Conservation (phyloP, 495 filamentous ascomycete species). For the Aspergillus carlsbadensis region DNA sequence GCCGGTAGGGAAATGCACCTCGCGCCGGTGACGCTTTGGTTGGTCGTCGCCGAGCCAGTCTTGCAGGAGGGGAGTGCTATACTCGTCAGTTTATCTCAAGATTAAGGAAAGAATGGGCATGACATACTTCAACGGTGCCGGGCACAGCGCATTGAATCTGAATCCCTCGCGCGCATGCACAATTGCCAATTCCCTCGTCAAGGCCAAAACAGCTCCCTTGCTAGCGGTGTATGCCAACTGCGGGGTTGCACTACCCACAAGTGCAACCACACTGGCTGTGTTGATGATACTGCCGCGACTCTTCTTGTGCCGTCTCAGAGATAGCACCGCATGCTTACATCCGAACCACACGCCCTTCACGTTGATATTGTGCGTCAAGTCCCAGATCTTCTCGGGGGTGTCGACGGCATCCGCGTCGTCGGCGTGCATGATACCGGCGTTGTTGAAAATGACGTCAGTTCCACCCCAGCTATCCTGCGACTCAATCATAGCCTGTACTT, state of each 20-base stretch:
- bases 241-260: constrained; percentile 91
- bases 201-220: constrained; percentile 89
- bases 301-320: constrained; percentile 79
- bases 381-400: constrained; percentile 91
- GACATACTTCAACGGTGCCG: constrained; percentile 80
- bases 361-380: constrained; percentile 90
- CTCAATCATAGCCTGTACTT: constrained; percentile 70
- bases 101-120: neutral
- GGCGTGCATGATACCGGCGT: constrained; percentile 96
- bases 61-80: constrained; percentile 75
- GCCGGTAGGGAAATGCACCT: constrained; percentile 94
- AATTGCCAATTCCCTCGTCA: constrained; percentile 80
- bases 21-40: constrained; percentile 77
- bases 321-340: constrained; percentile 85
- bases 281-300: constrained; percentile 82
- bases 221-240: constrained; percentile 94
- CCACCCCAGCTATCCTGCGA: constrained; percentile 81
- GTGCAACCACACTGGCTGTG: constrained; percentile 87
- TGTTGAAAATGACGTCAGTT: constrained; percentile 97
- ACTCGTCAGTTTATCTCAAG: neutral
- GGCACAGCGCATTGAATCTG: constrained; percentile 90
- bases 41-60: constrained; percentile 92
- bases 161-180: constrained; percentile 82
- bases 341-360: constrained; percentile 99
- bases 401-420: constrained; percentile 81